Evolutionary conservation across 75 land plant species (phyloP).

Genomic region (Pinus tabuliformis): DNA sequence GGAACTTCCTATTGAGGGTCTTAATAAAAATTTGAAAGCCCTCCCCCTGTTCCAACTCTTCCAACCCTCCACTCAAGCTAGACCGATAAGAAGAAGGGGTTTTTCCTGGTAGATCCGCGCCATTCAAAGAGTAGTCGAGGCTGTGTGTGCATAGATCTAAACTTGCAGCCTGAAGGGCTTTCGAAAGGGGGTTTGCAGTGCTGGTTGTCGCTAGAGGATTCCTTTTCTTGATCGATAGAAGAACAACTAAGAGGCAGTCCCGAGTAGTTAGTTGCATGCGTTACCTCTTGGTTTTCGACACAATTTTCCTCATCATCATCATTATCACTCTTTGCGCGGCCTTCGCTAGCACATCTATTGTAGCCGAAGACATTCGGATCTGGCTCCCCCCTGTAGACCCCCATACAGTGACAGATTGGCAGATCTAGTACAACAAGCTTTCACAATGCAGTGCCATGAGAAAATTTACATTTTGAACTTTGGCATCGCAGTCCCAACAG

Average conservation of each 20-base stretch:
- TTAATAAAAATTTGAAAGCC: too few relatives aligned
- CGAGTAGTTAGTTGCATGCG: background rate
- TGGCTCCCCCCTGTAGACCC: conserved; percentile 25
- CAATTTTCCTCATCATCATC: background rate
- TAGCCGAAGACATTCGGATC: conserved; percentile 36
- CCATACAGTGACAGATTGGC: conserved; percentile 50
- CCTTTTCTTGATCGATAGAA: conserved; percentile 3
- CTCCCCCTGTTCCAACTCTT: too few relatives aligned
- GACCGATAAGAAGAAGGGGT: too few relatives aligned
- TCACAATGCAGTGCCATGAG: conserved; percentile 53
- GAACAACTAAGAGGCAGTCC: background rate
- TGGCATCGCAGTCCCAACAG: conserved; percentile 60
- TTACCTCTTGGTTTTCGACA: conserved; percentile 10
- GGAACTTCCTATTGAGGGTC: too few relatives aligned
- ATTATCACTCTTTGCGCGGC: background rate
- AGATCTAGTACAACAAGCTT: conserved; percentile 39
- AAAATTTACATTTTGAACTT: conserved; percentile 64
- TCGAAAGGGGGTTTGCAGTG: background rate
- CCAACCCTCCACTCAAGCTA: too few relatives aligned
- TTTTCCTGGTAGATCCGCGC: too few relatives aligned
- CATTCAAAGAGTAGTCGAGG: too few relatives aligned
- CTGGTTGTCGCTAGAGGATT: conserved; percentile 8
- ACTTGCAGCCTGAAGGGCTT: background rate
- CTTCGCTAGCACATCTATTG: conserved; percentile 12
- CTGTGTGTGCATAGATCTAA: too few relatives aligned